Percentiles rank a stretch among this genome's conserved stretches.
These are phyloP conservation scores for Sarocladium kiliense DNA, from an alignment of 2,329 filamentous ascomycete species.

Conservation along the genomic window DNA sequence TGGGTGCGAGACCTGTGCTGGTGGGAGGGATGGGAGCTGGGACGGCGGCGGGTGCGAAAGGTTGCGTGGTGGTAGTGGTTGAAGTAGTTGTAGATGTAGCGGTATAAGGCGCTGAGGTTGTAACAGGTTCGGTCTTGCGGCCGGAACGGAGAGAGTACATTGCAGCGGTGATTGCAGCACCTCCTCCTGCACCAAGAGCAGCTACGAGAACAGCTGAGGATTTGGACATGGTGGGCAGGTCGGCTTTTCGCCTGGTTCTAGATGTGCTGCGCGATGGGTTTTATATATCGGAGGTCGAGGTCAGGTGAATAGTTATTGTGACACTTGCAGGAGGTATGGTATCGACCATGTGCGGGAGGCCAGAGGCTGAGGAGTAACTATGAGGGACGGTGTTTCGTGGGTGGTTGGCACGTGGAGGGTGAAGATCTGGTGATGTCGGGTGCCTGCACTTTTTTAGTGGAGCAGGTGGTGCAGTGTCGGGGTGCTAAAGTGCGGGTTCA, in stretches of 20 bases:
- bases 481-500: not conserved
- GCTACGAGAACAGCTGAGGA: slow-evolving; percentile 64
- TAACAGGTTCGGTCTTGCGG: slow-evolving; percentile 32
- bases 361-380: not conserved
- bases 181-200: slow-evolving; percentile 69
- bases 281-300: not conserved
- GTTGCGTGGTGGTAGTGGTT: slow-evolving; percentile 38
- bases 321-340: not conserved
- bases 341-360: not conserved
- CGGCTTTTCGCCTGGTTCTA: too few relatives aligned
- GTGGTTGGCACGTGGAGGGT: slow-evolving; percentile 8
- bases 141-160: slow-evolving; percentile 56
- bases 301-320: slow-evolving; percentile 6
- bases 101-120: slow-evolving; percentile 24
- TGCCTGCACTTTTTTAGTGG: slow-evolving; percentile 10
- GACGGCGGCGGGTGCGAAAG: slow-evolving; percentile 30
- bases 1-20: slow-evolving; percentile 16
- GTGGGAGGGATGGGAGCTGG: slow-evolving; percentile 21
- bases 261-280: not conserved
- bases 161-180: slow-evolving; percentile 67
- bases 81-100: slow-evolving; percentile 23
- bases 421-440: slow-evolving; percentile 10
- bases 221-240: slow-evolving; percentile 62
- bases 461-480: not conserved
- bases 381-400: not conserved